These are phyloP conservation scores for Pulicaria dysenterica DNA, from an alignment of 129 eudicot genomes.

Conservation along the genomic window DNA sequence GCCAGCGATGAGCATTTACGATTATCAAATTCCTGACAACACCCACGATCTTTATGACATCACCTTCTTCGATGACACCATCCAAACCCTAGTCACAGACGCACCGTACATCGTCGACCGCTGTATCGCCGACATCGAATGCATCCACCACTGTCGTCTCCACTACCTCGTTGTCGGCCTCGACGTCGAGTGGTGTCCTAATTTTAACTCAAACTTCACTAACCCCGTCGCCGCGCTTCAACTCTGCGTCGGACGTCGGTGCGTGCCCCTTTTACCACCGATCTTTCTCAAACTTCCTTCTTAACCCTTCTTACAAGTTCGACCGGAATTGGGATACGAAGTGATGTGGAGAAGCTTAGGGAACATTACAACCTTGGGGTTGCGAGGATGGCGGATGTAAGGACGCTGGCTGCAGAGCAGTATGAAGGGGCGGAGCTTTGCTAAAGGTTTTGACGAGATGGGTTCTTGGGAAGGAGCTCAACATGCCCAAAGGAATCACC, in stretches of 20 bases:
- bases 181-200: constrained; percentile 45
- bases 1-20: not conserved
- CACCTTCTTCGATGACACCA: constrained; percentile 20
- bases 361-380: constrained; percentile 31
- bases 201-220: not conserved
- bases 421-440: constrained; percentile 25
- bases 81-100: constrained; percentile 29
- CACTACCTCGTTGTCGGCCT: constrained; percentile 33
- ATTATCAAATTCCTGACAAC: constrained; percentile 9
- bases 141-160: constrained; percentile 17
- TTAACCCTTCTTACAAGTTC: constrained; percentile 23
- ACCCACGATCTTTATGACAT: constrained; percentile 31
- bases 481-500: constrained; percentile 48
- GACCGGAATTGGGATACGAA: constrained; percentile 42
- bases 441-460: constrained; percentile 32
- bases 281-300: constrained; percentile 29
- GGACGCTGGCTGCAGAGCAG: constrained; percentile 41
- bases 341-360: constrained; percentile 38
- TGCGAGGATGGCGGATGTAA: constrained; percentile 34
- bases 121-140: constrained; percentile 24
- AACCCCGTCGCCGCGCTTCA: constrained; percentile 36
- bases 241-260: constrained; percentile 24
- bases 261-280: not conserved
- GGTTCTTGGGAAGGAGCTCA: constrained; percentile 48
- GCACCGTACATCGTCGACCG: constrained; percentile 18